These are phyloP conservation scores for Musa balbisiana DNA, from an alignment of 202 grass and related monocot species.

Conservation along the genomic window DNA sequence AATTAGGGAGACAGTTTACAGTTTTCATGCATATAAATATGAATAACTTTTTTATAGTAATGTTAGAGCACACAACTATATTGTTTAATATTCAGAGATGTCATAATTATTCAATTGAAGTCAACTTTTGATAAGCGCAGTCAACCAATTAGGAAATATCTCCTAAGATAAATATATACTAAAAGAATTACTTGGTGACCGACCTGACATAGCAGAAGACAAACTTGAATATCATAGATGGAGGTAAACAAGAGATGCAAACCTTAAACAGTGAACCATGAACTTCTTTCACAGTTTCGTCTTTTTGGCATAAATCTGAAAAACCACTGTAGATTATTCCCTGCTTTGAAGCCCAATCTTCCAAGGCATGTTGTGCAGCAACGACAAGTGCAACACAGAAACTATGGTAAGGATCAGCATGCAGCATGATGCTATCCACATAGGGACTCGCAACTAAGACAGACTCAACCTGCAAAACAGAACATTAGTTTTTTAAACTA, in stretches of 20 bases:
- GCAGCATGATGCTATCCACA: conserved; percentile 86
- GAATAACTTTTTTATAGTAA: too few relatives aligned
- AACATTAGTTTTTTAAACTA: conserved; percentile 14
- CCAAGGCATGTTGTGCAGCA: conserved; percentile 38
- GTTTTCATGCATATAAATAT: too few relatives aligned
- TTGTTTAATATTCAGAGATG: too few relatives aligned
- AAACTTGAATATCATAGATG: not conserved
- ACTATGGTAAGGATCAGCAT: conserved; percentile 72
- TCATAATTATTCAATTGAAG: too few relatives aligned
- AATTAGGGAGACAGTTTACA: too few relatives aligned
- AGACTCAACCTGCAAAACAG: conserved; percentile 55
- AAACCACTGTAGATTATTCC: conserved; percentile 37
- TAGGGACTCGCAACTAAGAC: conserved; percentile 58
- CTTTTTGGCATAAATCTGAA: conserved; percentile 53
- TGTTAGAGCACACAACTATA: too few relatives aligned
- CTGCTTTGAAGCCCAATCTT: conserved; percentile 67
- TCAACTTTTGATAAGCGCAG: too few relatives aligned
- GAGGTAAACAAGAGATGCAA: not conserved
- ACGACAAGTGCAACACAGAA: conserved; percentile 67
- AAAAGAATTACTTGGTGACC: too few relatives aligned
- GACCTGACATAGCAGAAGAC: too few relatives aligned
- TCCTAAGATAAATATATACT: not conserved
- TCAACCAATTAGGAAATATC: not conserved
- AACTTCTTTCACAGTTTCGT: conserved; percentile 68
- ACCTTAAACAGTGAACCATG: conserved; percentile 65